These are phyloP conservation scores for Ceratobasidium papillatum DNA, from an alignment of 1,284 basidiomycete species.

Conservation along the genomic window DNA sequence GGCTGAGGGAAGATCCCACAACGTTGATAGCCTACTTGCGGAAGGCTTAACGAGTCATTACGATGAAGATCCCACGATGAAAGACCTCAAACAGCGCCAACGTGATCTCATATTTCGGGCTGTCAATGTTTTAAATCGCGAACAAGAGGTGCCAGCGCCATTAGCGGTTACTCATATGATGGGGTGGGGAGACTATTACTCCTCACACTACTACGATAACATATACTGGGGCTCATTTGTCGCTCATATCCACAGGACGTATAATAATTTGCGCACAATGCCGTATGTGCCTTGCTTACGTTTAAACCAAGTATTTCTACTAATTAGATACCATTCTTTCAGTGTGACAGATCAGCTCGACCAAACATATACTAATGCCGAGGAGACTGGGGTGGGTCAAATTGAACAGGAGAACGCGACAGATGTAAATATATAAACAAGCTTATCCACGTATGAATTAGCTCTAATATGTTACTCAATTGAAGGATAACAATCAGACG, in stretches of 20 bases:
- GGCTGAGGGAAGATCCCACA: conserved; percentile 47
- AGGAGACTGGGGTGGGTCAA: background rate
- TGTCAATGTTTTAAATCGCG: conserved; percentile 29
- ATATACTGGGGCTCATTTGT: conserved; percentile 15
- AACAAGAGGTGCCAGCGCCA: conserved; percentile 39
- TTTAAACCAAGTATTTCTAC: background rate
- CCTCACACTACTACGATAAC: background rate
- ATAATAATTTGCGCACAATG: background rate
- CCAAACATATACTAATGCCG: background rate
- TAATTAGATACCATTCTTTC: background rate
- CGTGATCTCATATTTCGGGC: conserved; percentile 28
- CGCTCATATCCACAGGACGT: background rate
- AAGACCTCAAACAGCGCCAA: background rate
- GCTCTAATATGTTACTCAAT: background rate
- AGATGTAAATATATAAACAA: background rate
- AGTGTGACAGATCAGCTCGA: background rate
- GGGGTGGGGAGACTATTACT: conserved; percentile 12
- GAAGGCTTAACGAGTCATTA: background rate
- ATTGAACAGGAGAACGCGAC: background rate
- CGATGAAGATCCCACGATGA: background rate
- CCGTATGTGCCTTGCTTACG: background rate
- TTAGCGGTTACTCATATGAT: conserved; percentile 30
- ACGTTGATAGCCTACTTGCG: conserved; percentile 42
- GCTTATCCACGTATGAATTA: background rate
- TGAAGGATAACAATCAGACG: background rate